Evolutionary conservation across 805 yeast species (phyloP), one percentile per base, ranked within the genome.

Genomic region (Wickerhamomyces hampshirensis): DNA sequence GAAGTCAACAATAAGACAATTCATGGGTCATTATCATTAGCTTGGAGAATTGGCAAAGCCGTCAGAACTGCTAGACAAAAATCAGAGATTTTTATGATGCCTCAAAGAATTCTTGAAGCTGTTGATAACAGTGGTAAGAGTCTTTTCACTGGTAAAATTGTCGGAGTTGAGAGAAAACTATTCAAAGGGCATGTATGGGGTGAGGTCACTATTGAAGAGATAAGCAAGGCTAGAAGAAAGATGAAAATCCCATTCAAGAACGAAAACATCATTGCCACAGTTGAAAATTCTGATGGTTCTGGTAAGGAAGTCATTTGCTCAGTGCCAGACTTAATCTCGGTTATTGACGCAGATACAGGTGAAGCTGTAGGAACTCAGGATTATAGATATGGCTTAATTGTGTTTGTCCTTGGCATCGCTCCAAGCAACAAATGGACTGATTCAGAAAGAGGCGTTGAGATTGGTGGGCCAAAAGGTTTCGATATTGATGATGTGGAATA

Each of bases 361-460:
- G 71, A 65, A 38, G 72, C 72, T 11, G 62, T 68, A 9, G 73
- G 73, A 7, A 68, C 72, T 2, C 70, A 66, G n/a, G 74, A 69
- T 26, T 69, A 67, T 44, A 46, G 71, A 28, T 68, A 68, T 44
- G 73, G 74, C 5, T 38, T 69, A 33, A 35, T 62, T 26, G 73
- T 68, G 12, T 64, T 63, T 52, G 73, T 69, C 2, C 41, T 69
- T 15, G 70, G 58, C 13, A 53, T 65, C 37, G 59, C 70, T 5
- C 69, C 70, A 28, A 48, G 55, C 36, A 44, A 50, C 37, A 46
- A 54, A 38, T 67, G 72, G 72, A 56, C 60, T 4, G 58, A 56
- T 16, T 51, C 65, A 4, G 59, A 57, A 34, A 54, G 50, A 29
- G 72, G 62, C 1, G 15, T 68, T 4, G 50, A 46, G 17, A 52